These are phyloP conservation scores for Phytopythium chamaehyphon DNA, from an alignment of 352 stramenopile genomes.

Conservation along the genomic window DNA sequence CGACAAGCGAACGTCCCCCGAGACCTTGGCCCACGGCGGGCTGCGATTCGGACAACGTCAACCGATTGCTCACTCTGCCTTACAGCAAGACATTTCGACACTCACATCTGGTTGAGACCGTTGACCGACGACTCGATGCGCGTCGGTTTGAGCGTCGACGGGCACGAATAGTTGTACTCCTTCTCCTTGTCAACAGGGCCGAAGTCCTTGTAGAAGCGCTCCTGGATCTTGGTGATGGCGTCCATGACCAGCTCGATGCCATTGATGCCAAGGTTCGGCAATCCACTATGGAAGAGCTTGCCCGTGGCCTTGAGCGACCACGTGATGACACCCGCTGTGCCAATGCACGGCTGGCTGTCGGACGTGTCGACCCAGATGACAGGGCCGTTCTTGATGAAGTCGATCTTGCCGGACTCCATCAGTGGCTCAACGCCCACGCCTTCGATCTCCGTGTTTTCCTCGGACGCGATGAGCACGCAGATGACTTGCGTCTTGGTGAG, in stretches of 20 bases:
- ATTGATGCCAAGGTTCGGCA: slow-evolving; percentile 88
- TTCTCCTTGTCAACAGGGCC: slow-evolving; percentile 65
- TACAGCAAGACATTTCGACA: slow-evolving; percentile 2
- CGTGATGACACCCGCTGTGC: slow-evolving; percentile 79
- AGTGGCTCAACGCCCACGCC: slow-evolving; percentile 86
- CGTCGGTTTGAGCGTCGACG: slow-evolving; percentile 78
- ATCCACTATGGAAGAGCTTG: slow-evolving; percentile 89
- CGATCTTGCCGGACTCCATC: slow-evolving; percentile 81
- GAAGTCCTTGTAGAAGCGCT: slow-evolving; percentile 90
- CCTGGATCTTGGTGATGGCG: slow-evolving; percentile 75
- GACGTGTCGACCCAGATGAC: slow-evolving; percentile 90
- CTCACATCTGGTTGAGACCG: slow-evolving; percentile 69
- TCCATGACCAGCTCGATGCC: slow-evolving; percentile 85
- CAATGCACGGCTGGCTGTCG: slow-evolving; percentile 89
- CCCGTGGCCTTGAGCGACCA: slow-evolving; percentile 87
- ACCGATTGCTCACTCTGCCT: neutral
- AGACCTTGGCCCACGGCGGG: slow-evolving; percentile 85
- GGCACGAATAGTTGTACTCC: slow-evolving; percentile 87
- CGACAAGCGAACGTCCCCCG: slow-evolving; percentile 87
- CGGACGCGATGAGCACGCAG: slow-evolving; percentile 86
- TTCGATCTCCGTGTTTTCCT: slow-evolving; percentile 72
- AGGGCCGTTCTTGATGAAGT: slow-evolving; percentile 90
- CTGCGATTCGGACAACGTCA: slow-evolving; percentile 21
- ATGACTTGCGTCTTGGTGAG: slow-evolving; percentile 67
- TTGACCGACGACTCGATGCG: slow-evolving; percentile 66